Conservation (phyloP, 83 land plant species). For the Diphasiastrum complanatum region DNA sequence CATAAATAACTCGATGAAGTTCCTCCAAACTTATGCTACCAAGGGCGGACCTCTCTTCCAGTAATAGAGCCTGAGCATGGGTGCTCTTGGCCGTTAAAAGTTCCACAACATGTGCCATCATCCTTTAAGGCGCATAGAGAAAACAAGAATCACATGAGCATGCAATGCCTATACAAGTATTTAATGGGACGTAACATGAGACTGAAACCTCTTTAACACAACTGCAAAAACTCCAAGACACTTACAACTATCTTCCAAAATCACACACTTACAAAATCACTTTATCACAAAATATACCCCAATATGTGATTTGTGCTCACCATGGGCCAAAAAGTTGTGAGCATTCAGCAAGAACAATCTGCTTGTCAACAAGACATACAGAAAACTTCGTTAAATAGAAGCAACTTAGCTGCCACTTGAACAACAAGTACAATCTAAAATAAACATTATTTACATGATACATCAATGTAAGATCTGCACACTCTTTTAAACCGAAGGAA, state of each 20-base stretch:
- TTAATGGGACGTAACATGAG: no score
- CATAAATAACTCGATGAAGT: conserved; percentile 77
- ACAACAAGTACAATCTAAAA: no score
- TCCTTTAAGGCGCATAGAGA: conserved; percentile 40
- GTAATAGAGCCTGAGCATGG: conserved; percentile 53
- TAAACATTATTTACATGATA: no score
- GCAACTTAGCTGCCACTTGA: conserved; percentile 4
- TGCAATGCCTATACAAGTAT: no score
- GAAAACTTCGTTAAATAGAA: background rate
- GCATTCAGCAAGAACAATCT: conserved; percentile 90
- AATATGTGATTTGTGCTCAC: conserved; percentile 37
- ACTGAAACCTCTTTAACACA: no score
- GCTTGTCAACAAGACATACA: conserved; percentile 13
- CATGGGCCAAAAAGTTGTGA: conserved; percentile 79
- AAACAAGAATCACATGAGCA: background rate
- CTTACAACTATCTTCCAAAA: no score
- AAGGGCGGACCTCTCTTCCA: conserved; percentile 50
- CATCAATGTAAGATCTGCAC: no score
- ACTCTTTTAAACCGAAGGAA: no score
- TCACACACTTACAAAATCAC: no score
- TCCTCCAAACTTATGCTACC: conserved; percentile 86
- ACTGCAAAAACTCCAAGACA: no score
- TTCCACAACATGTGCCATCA: conserved; percentile 81
- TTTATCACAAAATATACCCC: no score
- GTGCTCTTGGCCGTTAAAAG: conserved; percentile 55